Evolutionary conservation across 1,284 basidiomycete species (phyloP).

Genomic region (Ustilago tritici): DNA sequence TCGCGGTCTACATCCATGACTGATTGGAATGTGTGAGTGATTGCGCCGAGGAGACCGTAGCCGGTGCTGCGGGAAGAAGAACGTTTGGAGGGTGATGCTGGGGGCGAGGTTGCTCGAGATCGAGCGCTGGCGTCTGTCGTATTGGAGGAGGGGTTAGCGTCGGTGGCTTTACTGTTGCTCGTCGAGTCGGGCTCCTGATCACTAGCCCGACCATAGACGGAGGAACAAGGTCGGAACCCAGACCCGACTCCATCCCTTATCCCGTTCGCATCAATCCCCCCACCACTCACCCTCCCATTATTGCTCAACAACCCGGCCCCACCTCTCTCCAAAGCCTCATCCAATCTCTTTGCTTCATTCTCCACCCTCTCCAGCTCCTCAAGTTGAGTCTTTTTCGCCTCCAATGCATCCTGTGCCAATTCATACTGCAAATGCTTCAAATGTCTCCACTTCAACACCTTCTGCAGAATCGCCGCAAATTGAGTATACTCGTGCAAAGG

Average conservation of each 20-base stretch:
- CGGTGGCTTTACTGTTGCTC: background rate
- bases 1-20: slow-evolving; percentile 99
- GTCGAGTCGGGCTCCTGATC: slow-evolving; percentile 21
- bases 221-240: slow-evolving; percentile 31
- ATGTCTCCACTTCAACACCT: slow-evolving; percentile 91
- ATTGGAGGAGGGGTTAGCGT: slow-evolving; percentile 1
- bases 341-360: slow-evolving; percentile 86
- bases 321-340: slow-evolving; percentile 79
- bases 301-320: slow-evolving; percentile 49
- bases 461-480: slow-evolving; percentile 93
- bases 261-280: slow-evolving; percentile 46
- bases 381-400: slow-evolving; percentile 85
- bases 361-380: slow-evolving; percentile 93
- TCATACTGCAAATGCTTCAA: slow-evolving; percentile 99
- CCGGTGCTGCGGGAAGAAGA: slow-evolving; percentile 41
- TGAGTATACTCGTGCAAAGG: slow-evolving; percentile 95
- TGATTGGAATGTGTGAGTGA: slow-evolving; percentile 93
- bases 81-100: slow-evolving; percentile 39
- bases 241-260: slow-evolving; percentile 49
- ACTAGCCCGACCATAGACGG: slow-evolving; percentile 39
- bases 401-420: slow-evolving; percentile 91
- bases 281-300: slow-evolving; percentile 23
- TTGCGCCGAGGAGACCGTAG: slow-evolving; percentile 84
- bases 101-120: slow-evolving; percentile 34
- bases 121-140: slow-evolving; percentile 1